Percentiles rank a stretch among this genome's conserved stretches.
Evolutionary conservation across 2,329 filamentous ascomycete genomes (phyloP).

Genomic region (Aspergillus jensenii): DNA sequence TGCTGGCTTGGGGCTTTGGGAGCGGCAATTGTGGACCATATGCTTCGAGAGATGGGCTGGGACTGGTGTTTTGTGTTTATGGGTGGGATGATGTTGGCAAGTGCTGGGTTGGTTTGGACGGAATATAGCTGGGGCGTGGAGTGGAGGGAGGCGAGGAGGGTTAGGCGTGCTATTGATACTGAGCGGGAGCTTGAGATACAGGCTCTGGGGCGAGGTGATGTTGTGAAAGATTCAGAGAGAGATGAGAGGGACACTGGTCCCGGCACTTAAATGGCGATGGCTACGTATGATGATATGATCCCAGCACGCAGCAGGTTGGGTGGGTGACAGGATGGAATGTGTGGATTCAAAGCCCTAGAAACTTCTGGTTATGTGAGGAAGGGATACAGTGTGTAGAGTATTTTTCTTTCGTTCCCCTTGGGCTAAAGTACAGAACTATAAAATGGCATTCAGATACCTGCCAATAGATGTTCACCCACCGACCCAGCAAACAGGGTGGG

Average conservation of each 20-base stretch:
- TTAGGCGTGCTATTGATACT: background rate
- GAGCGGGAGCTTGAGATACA: slow-evolving; percentile 13
- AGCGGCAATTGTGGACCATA: slow-evolving; percentile 25
- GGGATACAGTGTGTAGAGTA: too few relatives aligned
- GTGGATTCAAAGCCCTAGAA: too few relatives aligned
- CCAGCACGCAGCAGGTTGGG: too few relatives aligned
- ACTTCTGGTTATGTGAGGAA: too few relatives aligned
- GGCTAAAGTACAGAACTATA: too few relatives aligned
- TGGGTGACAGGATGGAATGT: too few relatives aligned
- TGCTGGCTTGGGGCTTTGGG: slow-evolving; percentile 30
- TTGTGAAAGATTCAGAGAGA: background rate
- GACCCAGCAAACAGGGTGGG: too few relatives aligned
- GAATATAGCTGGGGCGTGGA: slow-evolving; percentile 19
- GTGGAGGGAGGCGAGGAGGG: slow-evolving; percentile 16
- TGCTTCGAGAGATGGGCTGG: slow-evolving; percentile 26
- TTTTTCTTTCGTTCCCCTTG: too few relatives aligned
- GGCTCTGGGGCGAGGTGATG: slow-evolving; percentile 3
- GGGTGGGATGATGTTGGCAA: slow-evolving; percentile 16
- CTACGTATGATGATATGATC: too few relatives aligned
- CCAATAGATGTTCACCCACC: too few relatives aligned
- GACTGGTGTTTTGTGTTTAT: slow-evolving; percentile 32
- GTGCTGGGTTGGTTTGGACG: slow-evolving; percentile 18
- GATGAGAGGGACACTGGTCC: background rate
- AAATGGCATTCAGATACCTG: too few relatives aligned
- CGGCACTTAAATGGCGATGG: background rate